Evolutionary conservation across 768 basidiomycete genomes (phyloP).

Genomic region (Phylloporus sp.): DNA sequence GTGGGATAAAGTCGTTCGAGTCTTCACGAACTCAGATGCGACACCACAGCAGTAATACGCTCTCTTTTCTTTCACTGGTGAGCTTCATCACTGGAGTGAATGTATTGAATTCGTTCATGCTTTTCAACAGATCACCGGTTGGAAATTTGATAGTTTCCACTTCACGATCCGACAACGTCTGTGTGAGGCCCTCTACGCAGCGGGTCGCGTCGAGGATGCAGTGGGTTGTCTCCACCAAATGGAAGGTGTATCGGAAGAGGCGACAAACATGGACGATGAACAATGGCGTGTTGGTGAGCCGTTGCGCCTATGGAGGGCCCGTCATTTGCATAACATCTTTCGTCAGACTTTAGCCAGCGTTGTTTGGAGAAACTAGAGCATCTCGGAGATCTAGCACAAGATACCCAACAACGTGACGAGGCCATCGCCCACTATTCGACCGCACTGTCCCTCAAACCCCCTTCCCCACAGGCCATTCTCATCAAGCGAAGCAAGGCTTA

Average conservation of each 20-base stretch:
- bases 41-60: too few relatives aligned
- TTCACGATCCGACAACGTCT: not conserved
- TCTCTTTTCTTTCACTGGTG: constrained; percentile 4
- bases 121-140: not conserved
- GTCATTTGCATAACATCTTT: not conserved
- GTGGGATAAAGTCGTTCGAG: not conserved
- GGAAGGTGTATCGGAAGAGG: not conserved
- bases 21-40: not conserved
- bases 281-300: not conserved
- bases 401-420: not conserved
- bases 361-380: not conserved
- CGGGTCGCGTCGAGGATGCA: not conserved
- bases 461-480: not conserved
- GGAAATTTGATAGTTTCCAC: not conserved
- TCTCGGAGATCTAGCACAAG: not conserved
- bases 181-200: not conserved
- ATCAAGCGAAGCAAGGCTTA: not conserved
- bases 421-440: not conserved
- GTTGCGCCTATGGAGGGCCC: too few relatives aligned
- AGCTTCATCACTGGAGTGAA: not conserved
- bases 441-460: not conserved
- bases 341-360: not conserved
- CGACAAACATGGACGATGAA: not conserved
- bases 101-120: not conserved
- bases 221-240: not conserved